Base-by-base conservation (phyloP, 2,329 filamentous ascomycete genomes). In the Bipolaris sorokiniana region DNA sequence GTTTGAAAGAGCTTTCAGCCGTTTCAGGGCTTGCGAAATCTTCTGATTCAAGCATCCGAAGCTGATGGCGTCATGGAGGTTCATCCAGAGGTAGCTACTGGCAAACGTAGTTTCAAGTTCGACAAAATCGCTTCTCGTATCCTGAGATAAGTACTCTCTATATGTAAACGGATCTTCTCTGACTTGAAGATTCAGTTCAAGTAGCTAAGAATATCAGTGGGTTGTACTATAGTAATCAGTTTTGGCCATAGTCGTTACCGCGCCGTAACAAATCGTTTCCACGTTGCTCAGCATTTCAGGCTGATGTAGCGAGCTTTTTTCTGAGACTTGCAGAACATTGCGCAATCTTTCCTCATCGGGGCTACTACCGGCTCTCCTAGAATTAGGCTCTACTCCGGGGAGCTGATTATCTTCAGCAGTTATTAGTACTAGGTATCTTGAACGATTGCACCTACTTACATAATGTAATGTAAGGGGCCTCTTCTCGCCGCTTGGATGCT, bases 41-140 rank as follows among this genome's bases (percentile, higher is more conserved):
- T 36, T 47, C n/a, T 23, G 28, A 9, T 34, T 47, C n/a, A 47
- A 47, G 28, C 44, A 22, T 13, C 44, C 44, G n/a, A 47, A 47
- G 3, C 22, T 15, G 16, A 22, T 28, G 28, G 16, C 44, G 34
- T 47, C 44, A 18, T 15, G 18, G 6, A n/a, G 7, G 7, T 20
- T 47, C 28, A 47, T 47, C 44, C 44, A 47, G 16, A 28, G 34
- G 16, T 47, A 47, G 44, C 28, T 16, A 7, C 31, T 28, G 7
- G 22, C 44, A n/a, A 47, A 47, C 16, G 13, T 34, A 36, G 10
- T 1, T 36, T 10, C n/a, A 31, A 47, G 31, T 6, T 20, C 11
- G 28, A 47, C 23, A 6, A n/a, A 16, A n/a, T 23, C 13, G 16
- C 2, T 7, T 16, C 23, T 15, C 3, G 10, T 5, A 47, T 34